Conservation (phyloP, 164 flowering plant genomes). For the Vitis riparia region DNA sequence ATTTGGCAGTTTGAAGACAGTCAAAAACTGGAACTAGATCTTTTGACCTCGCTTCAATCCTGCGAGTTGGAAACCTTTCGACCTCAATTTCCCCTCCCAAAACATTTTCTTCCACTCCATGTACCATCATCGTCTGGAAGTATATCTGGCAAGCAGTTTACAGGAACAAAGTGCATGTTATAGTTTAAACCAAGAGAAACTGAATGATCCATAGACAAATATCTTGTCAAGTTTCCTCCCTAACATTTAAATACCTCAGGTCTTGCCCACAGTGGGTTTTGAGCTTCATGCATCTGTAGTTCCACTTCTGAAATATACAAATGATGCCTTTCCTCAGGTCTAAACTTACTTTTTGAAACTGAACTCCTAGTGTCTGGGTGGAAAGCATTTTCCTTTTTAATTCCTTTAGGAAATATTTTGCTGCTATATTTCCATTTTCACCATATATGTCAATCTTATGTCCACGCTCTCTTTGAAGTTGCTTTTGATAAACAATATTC, state of each 20-base stretch:
- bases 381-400: conserved; percentile 17
- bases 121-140: conserved; percentile 51
- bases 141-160: conserved; percentile 44
- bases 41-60: conserved; percentile 62
- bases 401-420: conserved; percentile 46
- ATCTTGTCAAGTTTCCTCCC: not conserved
- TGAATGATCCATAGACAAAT: not conserved
- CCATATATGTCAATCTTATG: conserved; percentile 70
- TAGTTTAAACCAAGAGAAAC: not conserved
- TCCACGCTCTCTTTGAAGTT: conserved; percentile 50
- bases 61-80: conserved; percentile 52
- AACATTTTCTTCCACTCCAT: conserved; percentile 18
- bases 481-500: conserved; percentile 63
- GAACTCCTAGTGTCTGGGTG: conserved; percentile 19
- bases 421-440: conserved; percentile 44
- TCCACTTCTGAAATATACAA: conserved; percentile 79
- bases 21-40: conserved; percentile 63
- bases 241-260: conserved; percentile 46
- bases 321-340: conserved; percentile 51
- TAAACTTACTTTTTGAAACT: too few relatives aligned
- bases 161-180: conserved; percentile 4
- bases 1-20: conserved; percentile 41
- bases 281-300: conserved; percentile 62
- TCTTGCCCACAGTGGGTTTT: conserved; percentile 64
- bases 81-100: conserved; percentile 61